These are phyloP conservation scores for Ceratobasidium sp. DNA, from an alignment of 1,284 basidiomycete genomes.

Conservation along the genomic window DNA sequence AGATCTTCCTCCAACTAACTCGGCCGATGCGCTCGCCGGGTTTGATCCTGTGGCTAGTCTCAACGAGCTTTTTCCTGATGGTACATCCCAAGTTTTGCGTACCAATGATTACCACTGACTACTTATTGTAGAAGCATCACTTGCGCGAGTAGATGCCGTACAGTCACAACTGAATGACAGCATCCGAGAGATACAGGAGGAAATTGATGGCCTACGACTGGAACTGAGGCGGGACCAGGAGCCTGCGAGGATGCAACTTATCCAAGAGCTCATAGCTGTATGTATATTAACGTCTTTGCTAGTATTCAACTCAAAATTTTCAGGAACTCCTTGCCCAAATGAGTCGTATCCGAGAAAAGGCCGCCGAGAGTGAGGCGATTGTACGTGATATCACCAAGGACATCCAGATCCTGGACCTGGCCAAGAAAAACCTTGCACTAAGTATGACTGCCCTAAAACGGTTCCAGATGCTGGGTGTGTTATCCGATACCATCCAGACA, in stretches of 20 bases:
- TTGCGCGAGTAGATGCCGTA: constrained; percentile 74
- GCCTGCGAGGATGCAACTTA: constrained; percentile 85
- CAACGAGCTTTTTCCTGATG: constrained; percentile 82
- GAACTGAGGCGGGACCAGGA: constrained; percentile 84
- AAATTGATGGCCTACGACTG: constrained; percentile 77
- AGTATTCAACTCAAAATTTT: neutral
- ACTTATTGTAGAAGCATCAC: constrained; percentile 70
- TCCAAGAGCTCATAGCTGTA: constrained; percentile 95
- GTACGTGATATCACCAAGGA: constrained; percentile 97
- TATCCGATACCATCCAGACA: neutral
- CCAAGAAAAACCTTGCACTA: constrained; percentile 91
- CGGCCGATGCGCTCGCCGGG: constrained; percentile 66
- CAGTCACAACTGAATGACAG: constrained; percentile 73
- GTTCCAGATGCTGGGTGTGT: constrained; percentile 92
- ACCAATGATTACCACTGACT: constrained; percentile 1
- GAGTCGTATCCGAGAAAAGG: constrained; percentile 94
- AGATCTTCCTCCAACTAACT: constrained; percentile 36
- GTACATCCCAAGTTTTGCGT: constrained; percentile 61
- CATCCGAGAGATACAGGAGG: constrained; percentile 74
- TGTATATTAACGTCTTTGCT: constrained; percentile 49
- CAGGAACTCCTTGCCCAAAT: constrained; percentile 94
- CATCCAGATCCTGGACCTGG: constrained; percentile 93
- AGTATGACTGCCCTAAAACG: constrained; percentile 94
- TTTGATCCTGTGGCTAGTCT: constrained; percentile 73
- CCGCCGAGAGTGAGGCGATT: constrained; percentile 95